Evolutionary conservation across 1,284 basidiomycete genomes (phyloP).

Genomic region (Puccinia coronata): DNA sequence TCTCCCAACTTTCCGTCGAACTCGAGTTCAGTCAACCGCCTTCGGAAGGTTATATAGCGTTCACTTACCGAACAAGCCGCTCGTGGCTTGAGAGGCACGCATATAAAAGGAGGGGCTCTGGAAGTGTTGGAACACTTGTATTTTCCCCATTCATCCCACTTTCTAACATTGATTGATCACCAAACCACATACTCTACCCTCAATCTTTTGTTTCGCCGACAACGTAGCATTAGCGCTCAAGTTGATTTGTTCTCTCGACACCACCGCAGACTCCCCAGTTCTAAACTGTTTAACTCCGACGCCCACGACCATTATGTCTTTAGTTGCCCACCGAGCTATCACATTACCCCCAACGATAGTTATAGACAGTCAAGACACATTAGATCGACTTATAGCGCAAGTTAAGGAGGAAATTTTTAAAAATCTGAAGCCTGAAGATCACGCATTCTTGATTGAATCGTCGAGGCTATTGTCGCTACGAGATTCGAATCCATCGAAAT

Average conservation of each 20-base stretch:
- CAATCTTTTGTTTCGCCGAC: too few relatives aligned
- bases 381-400: background rate
- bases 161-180: too few relatives aligned
- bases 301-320: background rate
- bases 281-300: background rate
- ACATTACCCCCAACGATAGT: background rate
- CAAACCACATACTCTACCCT: too few relatives aligned
- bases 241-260: too few relatives aligned
- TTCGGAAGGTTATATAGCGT: background rate
- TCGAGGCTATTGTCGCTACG: conserved; percentile 26
- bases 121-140: too few relatives aligned
- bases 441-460: conserved; percentile 23
- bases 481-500: conserved; percentile 33
- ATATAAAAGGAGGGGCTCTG: background rate
- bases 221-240: too few relatives aligned
- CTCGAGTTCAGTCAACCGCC: too few relatives aligned
- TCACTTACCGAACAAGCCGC: background rate
- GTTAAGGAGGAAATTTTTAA: conserved; percentile 16
- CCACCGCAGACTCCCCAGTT: too few relatives aligned
- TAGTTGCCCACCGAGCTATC: background rate
- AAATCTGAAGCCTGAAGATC: background rate
- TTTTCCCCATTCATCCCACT: too few relatives aligned
- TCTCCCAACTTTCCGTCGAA: background rate
- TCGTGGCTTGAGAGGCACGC: background rate
- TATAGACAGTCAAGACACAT: background rate